Conservation (phyloP, 2,329 filamentous ascomycete species). For the Fusarium longipes region DNA sequence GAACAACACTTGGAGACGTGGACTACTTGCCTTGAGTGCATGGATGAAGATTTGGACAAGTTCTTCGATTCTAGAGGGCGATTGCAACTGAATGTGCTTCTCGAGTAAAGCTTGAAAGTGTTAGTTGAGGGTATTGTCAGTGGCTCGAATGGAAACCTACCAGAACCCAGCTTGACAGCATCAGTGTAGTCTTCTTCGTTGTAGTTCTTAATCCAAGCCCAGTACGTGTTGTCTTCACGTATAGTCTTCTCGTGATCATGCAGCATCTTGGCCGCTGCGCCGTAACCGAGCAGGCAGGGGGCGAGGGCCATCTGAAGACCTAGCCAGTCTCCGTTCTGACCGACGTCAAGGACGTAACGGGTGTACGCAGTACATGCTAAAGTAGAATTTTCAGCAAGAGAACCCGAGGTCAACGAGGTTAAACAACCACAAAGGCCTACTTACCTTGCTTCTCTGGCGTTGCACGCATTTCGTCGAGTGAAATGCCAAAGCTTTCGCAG, state of each 20-base stretch:
- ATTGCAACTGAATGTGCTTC: constrained; percentile 77
- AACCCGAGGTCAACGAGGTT: background rate
- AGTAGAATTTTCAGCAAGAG: background rate
- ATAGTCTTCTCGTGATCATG: constrained; percentile 70
- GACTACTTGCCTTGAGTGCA: constrained; percentile 75
- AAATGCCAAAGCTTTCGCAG: constrained; percentile 83
- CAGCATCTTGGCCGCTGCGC: constrained; percentile 78
- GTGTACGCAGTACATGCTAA: constrained; percentile 84
- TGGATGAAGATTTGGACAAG: constrained; percentile 86
- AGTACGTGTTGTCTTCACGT: constrained; percentile 78
- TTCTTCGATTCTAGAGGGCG: constrained; percentile 80
- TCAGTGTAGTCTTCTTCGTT: constrained; percentile 80
- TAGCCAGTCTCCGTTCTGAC: constrained; percentile 87
- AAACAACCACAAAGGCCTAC: background rate
- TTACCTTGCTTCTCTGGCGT: constrained; percentile 80
- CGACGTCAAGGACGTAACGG: constrained; percentile 87
- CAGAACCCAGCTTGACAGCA: constrained; percentile 76
- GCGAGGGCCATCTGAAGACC: constrained; percentile 86
- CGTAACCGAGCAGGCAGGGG: constrained; percentile 91
- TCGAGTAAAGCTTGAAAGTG: constrained; percentile 75
- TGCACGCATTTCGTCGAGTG: constrained; percentile 75
- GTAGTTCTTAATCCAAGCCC: constrained; percentile 93
- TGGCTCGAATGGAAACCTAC: constrained; percentile 57
- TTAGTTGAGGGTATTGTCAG: background rate
- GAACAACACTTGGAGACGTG: background rate